Evolutionary conservation across 768 basidiomycete genomes (phyloP).

Genomic region (Steccherinum ochraceum): DNA sequence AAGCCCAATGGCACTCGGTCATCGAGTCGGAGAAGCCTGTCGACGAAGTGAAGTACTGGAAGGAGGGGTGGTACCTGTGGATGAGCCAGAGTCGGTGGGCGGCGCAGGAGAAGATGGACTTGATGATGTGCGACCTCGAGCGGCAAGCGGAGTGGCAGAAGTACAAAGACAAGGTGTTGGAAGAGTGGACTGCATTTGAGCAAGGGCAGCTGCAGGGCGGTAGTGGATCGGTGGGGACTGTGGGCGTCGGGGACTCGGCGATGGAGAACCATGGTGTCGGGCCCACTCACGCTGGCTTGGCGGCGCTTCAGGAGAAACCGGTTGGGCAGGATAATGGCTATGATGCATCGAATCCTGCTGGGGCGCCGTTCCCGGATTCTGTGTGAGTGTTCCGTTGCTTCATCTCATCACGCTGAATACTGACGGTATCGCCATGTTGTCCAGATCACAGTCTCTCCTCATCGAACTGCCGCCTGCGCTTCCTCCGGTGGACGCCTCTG

Average conservation of each 20-base stretch:
- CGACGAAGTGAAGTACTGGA: constrained; percentile 51
- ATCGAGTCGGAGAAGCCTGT: neutral
- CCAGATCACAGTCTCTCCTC: constrained; percentile 37
- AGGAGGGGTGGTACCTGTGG: constrained; percentile 76
- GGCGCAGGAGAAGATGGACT: constrained; percentile 47
- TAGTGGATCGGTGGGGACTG: neutral
- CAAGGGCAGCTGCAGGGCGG: constrained; percentile 9
- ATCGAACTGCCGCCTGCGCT: constrained; percentile 53
- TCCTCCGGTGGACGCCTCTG: constrained; percentile 44
- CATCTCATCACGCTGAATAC: too few species aligned
- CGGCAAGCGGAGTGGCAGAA: constrained; percentile 39
- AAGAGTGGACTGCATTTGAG: constrained; percentile 45
- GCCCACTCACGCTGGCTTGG: too few species aligned
- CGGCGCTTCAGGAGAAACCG: too few species aligned
- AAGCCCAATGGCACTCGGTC: constrained; percentile 3
- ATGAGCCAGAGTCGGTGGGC: constrained; percentile 46
- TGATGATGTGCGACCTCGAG: constrained; percentile 54
- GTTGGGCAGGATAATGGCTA: neutral
- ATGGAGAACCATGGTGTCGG: constrained; percentile 1
- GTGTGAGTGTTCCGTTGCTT: neutral
- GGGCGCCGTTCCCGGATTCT: constrained; percentile 5
- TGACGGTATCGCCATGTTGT: neutral
- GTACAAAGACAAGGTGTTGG: constrained; percentile 39
- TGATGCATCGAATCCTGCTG: neutral
- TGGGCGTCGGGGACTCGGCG: neutral